Percentiles rank a stretch among this genome's conserved stretches.
Evolutionary conservation across 768 basidiomycete species (phyloP).

Genomic region (Mycena rosella): DNA sequence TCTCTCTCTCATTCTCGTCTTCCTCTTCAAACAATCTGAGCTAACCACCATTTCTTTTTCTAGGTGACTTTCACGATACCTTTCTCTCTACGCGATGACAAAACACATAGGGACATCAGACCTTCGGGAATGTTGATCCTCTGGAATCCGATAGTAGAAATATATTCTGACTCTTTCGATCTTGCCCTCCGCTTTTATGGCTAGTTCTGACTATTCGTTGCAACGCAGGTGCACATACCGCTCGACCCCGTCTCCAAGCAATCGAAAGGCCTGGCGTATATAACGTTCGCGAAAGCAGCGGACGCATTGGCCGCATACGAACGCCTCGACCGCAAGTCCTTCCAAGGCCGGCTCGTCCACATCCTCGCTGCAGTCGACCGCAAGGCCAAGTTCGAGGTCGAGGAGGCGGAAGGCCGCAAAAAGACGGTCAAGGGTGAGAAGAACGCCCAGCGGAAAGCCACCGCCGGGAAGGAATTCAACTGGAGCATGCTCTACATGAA

Average conservation of each 20-base stretch:
- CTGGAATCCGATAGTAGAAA: slow-evolving; percentile 78
- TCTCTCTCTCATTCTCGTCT: slow-evolving; percentile 39
- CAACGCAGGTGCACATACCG: slow-evolving; percentile 62
- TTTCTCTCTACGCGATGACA: slow-evolving; percentile 44
- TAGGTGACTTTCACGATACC: slow-evolving; percentile 46
- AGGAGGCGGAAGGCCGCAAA: slow-evolving; percentile 58
- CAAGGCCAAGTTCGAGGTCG: slow-evolving; percentile 59
- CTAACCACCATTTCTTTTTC: slow-evolving; percentile 17
- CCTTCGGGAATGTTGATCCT: slow-evolving; percentile 71
- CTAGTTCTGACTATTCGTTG: slow-evolving; percentile 29
- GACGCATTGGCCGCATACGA: slow-evolving; percentile 77
- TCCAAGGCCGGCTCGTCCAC: slow-evolving; percentile 93
- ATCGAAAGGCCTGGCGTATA: slow-evolving; percentile 65
- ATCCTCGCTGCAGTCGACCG: slow-evolving; percentile 88
- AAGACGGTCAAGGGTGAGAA: slow-evolving; percentile 72
- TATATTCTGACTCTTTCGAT: slow-evolving; percentile 46
- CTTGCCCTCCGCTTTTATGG: slow-evolving; percentile 1
- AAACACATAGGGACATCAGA: slow-evolving; percentile 75
- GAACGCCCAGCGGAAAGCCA: slow-evolving; percentile 71
- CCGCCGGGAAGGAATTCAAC: slow-evolving; percentile 85
- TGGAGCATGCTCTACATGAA: slow-evolving; percentile 98
- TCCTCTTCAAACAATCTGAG: slow-evolving; percentile 10
- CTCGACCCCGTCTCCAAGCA: slow-evolving; percentile 59
- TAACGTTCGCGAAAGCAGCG: slow-evolving; percentile 57
- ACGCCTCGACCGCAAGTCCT: slow-evolving; percentile 83